Evolutionary conservation across 179 eudicot species (phyloP), one percentile per base, ranked within the genome.

Genomic region (Carnegiea gigantea): DNA sequence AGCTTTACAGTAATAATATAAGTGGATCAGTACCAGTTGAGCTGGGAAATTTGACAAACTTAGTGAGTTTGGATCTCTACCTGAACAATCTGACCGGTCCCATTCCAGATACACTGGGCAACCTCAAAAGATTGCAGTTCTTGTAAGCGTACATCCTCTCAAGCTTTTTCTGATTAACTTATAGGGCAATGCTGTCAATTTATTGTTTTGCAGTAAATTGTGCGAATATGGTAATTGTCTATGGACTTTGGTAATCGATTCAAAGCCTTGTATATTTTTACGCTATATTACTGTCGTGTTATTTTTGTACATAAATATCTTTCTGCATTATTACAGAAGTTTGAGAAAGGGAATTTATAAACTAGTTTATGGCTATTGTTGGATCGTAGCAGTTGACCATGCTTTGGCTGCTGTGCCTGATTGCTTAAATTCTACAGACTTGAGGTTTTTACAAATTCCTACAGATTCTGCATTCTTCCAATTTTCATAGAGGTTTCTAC

Each of bases 31-130:
- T 93, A 83, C 97, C 95, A 75, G 5, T 44, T 73, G 97, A 93
- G 85, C 91, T 93, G 28, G 97, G 97, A 57, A 90, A 90, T 78
- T 83, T 93, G 84, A 89, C 90, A 70, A 89, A 86, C 78, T 88
- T 93, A 88, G 93, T 92, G 90, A 91, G 95, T 86, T 90, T 93
- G 95, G 95, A 93, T 93, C 97, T 93, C 84, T 92, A 88, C 88
- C 77, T 87, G 84, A 93, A 93, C 82, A 79, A 71, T 13, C 86
- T 93, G 75, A 82, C 65, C 59, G 92, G 95, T 78, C 84, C 88
- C 38, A 89, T 93, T 80, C 95, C 95, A 13, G 91, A 83, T 75
- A 87, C 95, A 4, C 77, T 93, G 90, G 90, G 95, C 83, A 87
- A 83, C 80, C 97, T 93, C 77, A 83, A 84, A 79, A 93, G n/a